phyloP scores from a whole-genome alignment of 2,329 filamentous ascomycete species.

The Exophiala calicioides region DNA sequence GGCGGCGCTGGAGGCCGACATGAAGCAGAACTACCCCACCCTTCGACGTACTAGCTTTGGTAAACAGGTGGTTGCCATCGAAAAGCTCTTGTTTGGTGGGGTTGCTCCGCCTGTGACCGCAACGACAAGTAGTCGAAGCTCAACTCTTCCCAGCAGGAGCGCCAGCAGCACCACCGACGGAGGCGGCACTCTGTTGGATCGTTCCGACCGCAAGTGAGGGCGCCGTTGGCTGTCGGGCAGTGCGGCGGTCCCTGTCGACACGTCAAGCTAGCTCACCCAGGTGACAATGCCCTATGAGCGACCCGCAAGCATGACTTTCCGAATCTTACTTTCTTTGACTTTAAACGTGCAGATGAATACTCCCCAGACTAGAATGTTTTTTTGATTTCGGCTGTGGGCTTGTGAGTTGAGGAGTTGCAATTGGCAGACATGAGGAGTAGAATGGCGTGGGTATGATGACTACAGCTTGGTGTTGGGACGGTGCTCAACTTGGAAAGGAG shows the following conservation, averaged over 20 bases:
- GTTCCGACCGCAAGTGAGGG: constrained; percentile 4
- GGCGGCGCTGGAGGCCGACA: constrained; percentile 61
- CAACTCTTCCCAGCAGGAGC: constrained; percentile 64
- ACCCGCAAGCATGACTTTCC: too few species aligned
- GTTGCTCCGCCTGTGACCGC: constrained; percentile 56
- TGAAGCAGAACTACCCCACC: constrained; percentile 62
- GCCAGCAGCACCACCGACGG: constrained; percentile 49
- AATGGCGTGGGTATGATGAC: too few species aligned
- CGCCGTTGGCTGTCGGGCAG: too few species aligned
- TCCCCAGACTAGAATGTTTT: too few species aligned
- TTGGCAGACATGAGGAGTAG: too few species aligned
- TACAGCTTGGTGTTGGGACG: too few species aligned
- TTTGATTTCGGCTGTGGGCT: too few species aligned
- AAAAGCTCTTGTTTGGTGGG: constrained; percentile 56
- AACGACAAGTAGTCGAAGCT: constrained; percentile 65
- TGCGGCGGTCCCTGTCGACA: background rate
- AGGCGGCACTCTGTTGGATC: constrained; percentile 1
- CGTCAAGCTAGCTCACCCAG: background rate
- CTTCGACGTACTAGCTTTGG: constrained; percentile 66
- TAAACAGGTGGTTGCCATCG: constrained; percentile 67
- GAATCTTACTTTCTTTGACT: too few species aligned
- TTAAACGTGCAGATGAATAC: too few species aligned
- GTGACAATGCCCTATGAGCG: background rate
- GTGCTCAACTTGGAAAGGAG: too few species aligned
- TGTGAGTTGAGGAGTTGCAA: too few species aligned